Percentiles rank a stretch among this genome's conserved stretches.
Conservation (phyloP, 2,329 filamentous ascomycete genomes). For the Metarhizium sp. region DNA sequence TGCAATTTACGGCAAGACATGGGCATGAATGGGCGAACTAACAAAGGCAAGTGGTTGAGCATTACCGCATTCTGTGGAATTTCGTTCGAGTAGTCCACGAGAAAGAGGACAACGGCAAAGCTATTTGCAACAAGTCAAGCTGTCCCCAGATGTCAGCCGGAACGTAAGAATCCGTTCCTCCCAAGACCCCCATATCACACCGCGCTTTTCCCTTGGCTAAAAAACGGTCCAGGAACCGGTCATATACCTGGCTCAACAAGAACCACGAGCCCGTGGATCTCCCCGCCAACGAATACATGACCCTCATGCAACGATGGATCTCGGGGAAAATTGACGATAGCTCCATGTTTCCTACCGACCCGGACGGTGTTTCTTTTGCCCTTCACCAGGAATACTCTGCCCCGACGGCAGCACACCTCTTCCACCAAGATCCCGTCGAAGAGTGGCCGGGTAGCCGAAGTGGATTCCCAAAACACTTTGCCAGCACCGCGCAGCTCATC, state of each 20-base stretch:
- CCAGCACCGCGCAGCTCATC: constrained; percentile 76
- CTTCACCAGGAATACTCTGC: constrained; percentile 42
- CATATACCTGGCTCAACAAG: constrained; percentile 85
- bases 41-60: constrained; percentile 59
- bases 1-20: not conserved
- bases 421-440: constrained; percentile 41
- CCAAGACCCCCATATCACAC: too few species aligned
- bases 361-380: constrained; percentile 52
- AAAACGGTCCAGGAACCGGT: constrained; percentile 56
- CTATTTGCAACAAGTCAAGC: constrained; percentile 73
- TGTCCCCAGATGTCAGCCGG: constrained; percentile 94
- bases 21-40: not conserved
- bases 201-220: not conserved
- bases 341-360: constrained; percentile 76
- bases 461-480: constrained; percentile 78
- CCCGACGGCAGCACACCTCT: constrained; percentile 33
- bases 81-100: constrained; percentile 86
- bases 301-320: constrained; percentile 89
- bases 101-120: constrained; percentile 64
- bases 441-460: constrained; percentile 80
- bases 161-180: constrained; percentile 39
- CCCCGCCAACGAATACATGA: constrained; percentile 81
- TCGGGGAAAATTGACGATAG: constrained; percentile 82
- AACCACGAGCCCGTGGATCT: constrained; percentile 71
- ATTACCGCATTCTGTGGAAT: constrained; percentile 80